Conservation (phyloP, 2,329 filamentous ascomycete species). For the Curvularia verruculosa region DNA sequence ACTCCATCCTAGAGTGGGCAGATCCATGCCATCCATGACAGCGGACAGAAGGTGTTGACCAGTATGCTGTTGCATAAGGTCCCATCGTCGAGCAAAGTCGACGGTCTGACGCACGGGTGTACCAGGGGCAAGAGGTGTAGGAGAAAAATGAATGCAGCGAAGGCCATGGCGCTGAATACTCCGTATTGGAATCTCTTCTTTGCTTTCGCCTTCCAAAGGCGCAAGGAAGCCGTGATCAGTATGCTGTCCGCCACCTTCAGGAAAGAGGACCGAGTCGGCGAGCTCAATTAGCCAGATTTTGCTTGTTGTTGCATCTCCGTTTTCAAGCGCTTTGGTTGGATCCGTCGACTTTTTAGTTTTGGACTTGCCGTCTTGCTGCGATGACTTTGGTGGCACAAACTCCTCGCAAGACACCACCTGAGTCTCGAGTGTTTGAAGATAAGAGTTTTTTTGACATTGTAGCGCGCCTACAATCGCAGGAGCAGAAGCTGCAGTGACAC, state of each 20-base stretch:
- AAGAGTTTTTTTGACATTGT: conserved; percentile 42
- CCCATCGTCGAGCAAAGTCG: conserved; percentile 40
- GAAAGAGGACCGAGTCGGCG: conserved; percentile 42
- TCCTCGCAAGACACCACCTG: conserved; percentile 42
- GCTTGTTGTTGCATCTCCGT: conserved; percentile 12
- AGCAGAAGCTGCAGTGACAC: conserved; percentile 14
- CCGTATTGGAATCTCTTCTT: conserved; percentile 34
- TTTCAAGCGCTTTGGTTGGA: conserved; percentile 24
- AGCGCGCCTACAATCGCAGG: conserved; percentile 41
- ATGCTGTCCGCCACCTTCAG: conserved; percentile 43
- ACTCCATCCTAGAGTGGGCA: conserved; percentile 40
- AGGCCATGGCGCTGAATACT: conserved; percentile 56
- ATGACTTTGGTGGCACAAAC: conserved; percentile 28
- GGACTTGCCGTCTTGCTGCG: conserved; percentile 26
- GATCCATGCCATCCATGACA: conserved; percentile 39
- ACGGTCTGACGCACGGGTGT: conserved; percentile 37
- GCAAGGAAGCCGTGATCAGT: conserved; percentile 41
- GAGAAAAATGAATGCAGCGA: conserved; percentile 74
- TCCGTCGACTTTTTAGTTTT: conserved; percentile 39
- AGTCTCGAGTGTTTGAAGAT: conserved; percentile 39
- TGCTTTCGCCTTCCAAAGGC: conserved; percentile 20
- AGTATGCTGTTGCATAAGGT: conserved; percentile 47
- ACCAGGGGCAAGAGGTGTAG: conserved; percentile 86
- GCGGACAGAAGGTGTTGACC: conserved; percentile 45
- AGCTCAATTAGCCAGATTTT: conserved; percentile 41